Base-by-base conservation (phyloP, 148 eudicot species). In the Fagopyrum homotropicum region DNA sequence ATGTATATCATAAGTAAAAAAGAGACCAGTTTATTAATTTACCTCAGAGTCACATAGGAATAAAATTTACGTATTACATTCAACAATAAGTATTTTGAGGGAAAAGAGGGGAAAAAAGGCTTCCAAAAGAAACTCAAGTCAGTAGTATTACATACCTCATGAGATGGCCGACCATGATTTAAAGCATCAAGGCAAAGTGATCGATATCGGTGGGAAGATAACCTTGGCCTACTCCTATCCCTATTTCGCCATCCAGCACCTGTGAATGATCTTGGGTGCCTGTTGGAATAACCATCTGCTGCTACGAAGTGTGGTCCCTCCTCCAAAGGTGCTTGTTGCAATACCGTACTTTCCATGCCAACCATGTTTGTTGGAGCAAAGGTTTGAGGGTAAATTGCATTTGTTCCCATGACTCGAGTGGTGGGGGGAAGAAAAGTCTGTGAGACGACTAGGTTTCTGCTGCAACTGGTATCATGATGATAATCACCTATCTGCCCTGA, bases 201-300 rank as follows among this genome's bases (percentile, higher is more conserved):
- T 69, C 89, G 84, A 73, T 82, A 86, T 79, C 93, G 87, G 70
- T 89, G 96, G 76, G 83, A 74, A 63, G 88, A 82, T 44, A 84
- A 55, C 85, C 90, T 84, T 81, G 90, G 51, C 77, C 94, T 84
- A 44, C 77, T 85, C 79, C 91, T 80, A 50, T 93, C 97, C 76
- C 85, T 78, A 75, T 78, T 80, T 46, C 88, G 92, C 91, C 87
- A 84, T 64, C 89, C 86, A 7, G 79, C 45, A 43, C 76, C 80
- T 40, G 89, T 79, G 77, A 84, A 80, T 49, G 85, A 81, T 79
- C 97, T 86, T 45, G 82, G 79, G 75, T 88, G 85, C 75, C 92
- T 82, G 7, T 90, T 81, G 74, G 90, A 73, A 82, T 86, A 86
- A 76, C 82, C 81, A 75, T 87, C 74, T 46, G 52, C 92, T 49